Percentiles rank a stretch among this genome's conserved stretches.
phyloP scores from a whole-genome alignment of 768 basidiomycete genomes.

The Suillus bovinus region DNA sequence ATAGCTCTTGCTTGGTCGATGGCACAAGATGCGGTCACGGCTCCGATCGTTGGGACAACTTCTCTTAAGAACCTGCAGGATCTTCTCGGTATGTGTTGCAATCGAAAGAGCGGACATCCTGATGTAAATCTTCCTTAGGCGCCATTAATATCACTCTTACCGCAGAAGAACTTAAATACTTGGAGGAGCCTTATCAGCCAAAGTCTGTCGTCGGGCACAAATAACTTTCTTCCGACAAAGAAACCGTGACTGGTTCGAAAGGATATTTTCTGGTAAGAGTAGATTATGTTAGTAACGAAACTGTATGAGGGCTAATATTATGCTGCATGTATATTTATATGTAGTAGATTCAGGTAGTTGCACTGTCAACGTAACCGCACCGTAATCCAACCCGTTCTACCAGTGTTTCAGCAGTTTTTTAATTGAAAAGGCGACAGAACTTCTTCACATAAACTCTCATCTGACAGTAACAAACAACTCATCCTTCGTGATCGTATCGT shows the following conservation, averaged over 20 bases:
- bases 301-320: background rate
- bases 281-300: background rate
- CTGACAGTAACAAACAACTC: background rate
- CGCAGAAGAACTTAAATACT: slow-evolving; percentile 54
- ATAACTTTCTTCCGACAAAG: slow-evolving; percentile 15
- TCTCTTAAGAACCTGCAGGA: slow-evolving; percentile 53
- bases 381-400: background rate
- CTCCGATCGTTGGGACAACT: slow-evolving; percentile 60
- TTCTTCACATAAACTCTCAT: too few species aligned
- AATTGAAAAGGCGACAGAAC: too few species aligned
- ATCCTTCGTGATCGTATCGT: background rate
- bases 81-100: slow-evolving; percentile 40
- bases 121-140: slow-evolving; percentile 22
- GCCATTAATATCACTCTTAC: slow-evolving; percentile 50
- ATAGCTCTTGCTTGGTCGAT: slow-evolving; percentile 55
- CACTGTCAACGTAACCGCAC: too few species aligned
- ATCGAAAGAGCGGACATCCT: background rate
- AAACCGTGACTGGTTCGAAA: background rate
- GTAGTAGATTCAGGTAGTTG: too few species aligned
- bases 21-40: slow-evolving; percentile 48
- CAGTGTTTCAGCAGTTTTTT: background rate
- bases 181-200: slow-evolving; percentile 55
- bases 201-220: slow-evolving; percentile 46
- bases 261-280: background rate
- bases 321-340: too few species aligned